Evolutionary conservation across 208 protist genomes (phyloP).

Genomic region (Borovskyia barvae): DNA sequence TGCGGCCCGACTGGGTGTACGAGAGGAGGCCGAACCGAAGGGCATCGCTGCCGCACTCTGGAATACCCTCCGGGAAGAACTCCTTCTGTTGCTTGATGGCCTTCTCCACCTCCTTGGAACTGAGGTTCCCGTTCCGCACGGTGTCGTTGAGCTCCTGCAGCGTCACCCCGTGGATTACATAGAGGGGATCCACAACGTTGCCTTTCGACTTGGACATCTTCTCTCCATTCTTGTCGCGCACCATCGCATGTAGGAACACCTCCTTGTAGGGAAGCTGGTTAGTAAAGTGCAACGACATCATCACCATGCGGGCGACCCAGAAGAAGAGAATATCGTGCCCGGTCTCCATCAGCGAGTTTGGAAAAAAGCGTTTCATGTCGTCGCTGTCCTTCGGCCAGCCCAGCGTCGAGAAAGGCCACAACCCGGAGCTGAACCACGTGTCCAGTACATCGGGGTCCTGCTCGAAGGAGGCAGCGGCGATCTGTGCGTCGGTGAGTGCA

Average conservation of each 20-base stretch:
- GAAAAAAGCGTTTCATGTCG: conserved; percentile 97
- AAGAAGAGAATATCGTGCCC: conserved; percentile 99
- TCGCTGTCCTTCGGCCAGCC: conserved; percentile 94
- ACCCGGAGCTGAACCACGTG: conserved; percentile 99
- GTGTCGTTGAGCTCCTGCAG: conserved; percentile 93
- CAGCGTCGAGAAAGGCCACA: conserved; percentile 99
- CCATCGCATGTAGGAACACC: conserved; percentile 99
- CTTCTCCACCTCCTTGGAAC: conserved; percentile 90
- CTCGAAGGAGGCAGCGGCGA: conserved; percentile 55
- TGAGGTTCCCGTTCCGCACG: conserved; percentile 93
- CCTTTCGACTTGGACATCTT: conserved; percentile 99
- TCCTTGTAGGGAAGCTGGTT: conserved; percentile 96
- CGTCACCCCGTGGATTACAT: conserved; percentile 97
- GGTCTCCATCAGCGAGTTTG: conserved; percentile 97
- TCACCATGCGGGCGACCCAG: conserved; percentile 99
- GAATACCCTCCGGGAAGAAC: conserved; percentile 96
- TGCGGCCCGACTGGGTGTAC: conserved; percentile 94
- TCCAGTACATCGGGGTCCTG: conserved; percentile 99
- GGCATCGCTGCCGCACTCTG: conserved; percentile 99
- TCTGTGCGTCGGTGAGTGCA: conserved; percentile 61
- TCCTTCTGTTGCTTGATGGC: conserved; percentile 91
- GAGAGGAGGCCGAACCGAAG: conserved; percentile 98
- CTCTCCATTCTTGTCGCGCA: conserved; percentile 98
- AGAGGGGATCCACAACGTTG: conserved; percentile 99
- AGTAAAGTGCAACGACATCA: conserved; percentile 97